These are phyloP conservation scores for Ophiostoma himal-ulmi DNA, from an alignment of 2,329 filamentous ascomycete species.

Conservation along the genomic window DNA sequence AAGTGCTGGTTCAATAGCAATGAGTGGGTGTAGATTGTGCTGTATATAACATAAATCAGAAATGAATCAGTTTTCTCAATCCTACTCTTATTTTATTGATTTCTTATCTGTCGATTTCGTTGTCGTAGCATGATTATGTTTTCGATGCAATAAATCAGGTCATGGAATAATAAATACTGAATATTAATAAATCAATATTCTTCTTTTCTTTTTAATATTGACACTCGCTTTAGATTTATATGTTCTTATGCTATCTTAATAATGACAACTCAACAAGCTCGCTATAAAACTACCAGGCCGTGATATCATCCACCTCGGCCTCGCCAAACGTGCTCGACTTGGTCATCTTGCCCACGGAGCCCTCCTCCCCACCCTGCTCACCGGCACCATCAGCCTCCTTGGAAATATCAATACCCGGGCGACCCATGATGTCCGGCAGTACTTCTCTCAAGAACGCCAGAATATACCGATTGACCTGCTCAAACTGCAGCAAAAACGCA, in stretches of 20 bases:
- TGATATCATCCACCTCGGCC: constrained; percentile 93
- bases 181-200: not conserved
- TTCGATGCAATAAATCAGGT: too few relatives aligned
- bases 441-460: constrained; percentile 76
- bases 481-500: constrained; percentile 92
- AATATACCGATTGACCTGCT: constrained; percentile 89
- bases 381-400: constrained; percentile 35
- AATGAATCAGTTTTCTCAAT: not conserved
- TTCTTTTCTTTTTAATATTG: not conserved
- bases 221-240: not conserved
- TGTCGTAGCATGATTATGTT: too few relatives aligned
- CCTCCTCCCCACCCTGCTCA: constrained; percentile 36
- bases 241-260: not conserved
- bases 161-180: too few relatives aligned
- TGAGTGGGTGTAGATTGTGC: too few relatives aligned
- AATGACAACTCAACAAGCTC: not conserved
- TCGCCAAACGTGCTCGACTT: constrained; percentile 94
- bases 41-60: not conserved
- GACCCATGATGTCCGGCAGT: constrained; percentile 81
- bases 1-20: too few relatives aligned
- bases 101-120: too few relatives aligned
- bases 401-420: constrained; percentile 26
- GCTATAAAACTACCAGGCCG: constrained; percentile 64
- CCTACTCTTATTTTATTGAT: too few relatives aligned
- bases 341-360: constrained; percentile 54